Evolutionary conservation across 331 rosid species (phyloP).

Genomic region (Telfairia occidentalis): DNA sequence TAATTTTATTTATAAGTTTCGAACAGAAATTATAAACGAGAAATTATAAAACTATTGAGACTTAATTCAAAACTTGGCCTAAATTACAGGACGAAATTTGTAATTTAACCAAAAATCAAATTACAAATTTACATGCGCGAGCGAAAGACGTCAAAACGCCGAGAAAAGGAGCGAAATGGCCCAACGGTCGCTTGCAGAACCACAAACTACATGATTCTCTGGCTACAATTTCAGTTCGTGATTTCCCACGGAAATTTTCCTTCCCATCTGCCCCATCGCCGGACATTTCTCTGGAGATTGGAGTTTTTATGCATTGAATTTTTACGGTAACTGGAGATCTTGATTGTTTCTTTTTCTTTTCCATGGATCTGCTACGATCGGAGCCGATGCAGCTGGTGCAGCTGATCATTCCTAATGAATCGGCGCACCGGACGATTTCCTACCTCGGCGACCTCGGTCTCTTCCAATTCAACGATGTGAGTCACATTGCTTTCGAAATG

Average conservation of each 20-base stretch:
- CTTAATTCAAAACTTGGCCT: too few species aligned
- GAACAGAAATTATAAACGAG: too few species aligned
- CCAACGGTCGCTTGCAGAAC: neutral
- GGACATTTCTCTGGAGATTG: neutral
- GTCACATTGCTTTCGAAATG: neutral
- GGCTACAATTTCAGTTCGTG: neutral
- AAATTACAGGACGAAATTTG: too few species aligned
- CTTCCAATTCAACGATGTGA: constrained; percentile 70
- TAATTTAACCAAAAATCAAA: too few species aligned
- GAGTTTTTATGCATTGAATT: neutral
- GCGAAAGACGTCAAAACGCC: neutral
- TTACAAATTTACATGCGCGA: neutral
- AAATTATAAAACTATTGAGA: too few species aligned
- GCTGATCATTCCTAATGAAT: constrained; percentile 66
- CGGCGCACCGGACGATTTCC: constrained; percentile 45
- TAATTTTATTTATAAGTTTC: too few species aligned
- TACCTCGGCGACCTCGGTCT: constrained; percentile 75
- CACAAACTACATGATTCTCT: neutral
- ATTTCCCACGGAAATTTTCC: constrained; percentile 3
- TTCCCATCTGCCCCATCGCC: neutral
- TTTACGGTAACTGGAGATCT: neutral
- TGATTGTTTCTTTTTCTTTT: neutral
- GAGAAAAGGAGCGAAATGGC: neutral
- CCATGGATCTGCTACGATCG: constrained; percentile 77
- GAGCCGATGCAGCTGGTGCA: constrained; percentile 83